Percentiles rank a stretch among this genome's conserved stretches.
Evolutionary conservation across 345 rosid genomes (phyloP).

Genomic region (Nasturtium officinale): DNA sequence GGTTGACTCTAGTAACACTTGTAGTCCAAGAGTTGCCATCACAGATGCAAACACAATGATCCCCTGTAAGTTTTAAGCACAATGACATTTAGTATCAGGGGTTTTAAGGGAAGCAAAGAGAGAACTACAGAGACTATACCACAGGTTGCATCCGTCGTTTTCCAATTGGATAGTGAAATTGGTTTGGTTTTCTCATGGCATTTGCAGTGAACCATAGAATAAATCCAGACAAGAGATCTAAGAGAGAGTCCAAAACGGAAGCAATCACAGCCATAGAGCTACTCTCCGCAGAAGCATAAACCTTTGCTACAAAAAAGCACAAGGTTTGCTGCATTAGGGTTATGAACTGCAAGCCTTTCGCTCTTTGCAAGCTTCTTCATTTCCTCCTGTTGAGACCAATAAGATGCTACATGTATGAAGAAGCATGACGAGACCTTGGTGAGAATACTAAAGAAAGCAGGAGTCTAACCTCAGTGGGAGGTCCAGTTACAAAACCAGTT

Average conservation of each 20-base stretch:
- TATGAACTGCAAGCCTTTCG: conserved; percentile 64
- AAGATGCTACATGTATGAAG: not conserved
- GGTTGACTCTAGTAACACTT: conserved; percentile 54
- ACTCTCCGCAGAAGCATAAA: conserved; percentile 72
- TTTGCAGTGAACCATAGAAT: conserved; percentile 82
- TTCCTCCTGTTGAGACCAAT: conserved; percentile 58
- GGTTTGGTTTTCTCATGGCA: conserved; percentile 79
- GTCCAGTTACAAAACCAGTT: conserved; percentile 53
- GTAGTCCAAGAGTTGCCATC: conserved; percentile 68
- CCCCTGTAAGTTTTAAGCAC: conserved; percentile 46
- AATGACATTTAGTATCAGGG: not conserved
- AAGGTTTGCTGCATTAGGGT: conserved; percentile 64
- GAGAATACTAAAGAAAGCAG: not conserved
- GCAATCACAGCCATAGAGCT: conserved; percentile 81
- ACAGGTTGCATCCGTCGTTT: conserved; percentile 89
- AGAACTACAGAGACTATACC: conserved; percentile 45
- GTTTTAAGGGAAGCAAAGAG: not conserved
- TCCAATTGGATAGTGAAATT: conserved; percentile 73
- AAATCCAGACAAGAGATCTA: conserved; percentile 83
- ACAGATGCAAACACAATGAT: conserved; percentile 67
- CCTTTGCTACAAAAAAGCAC: conserved; percentile 76
- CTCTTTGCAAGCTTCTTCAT: conserved; percentile 65
- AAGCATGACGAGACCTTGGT: not conserved
- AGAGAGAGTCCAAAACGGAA: conserved; percentile 78
- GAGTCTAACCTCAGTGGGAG: conserved; percentile 60